Evolutionary conservation across 345 rosid genomes (phyloP), one percentile per base, ranked within the genome.

Genomic region (Lagerstroemia speciosa): DNA sequence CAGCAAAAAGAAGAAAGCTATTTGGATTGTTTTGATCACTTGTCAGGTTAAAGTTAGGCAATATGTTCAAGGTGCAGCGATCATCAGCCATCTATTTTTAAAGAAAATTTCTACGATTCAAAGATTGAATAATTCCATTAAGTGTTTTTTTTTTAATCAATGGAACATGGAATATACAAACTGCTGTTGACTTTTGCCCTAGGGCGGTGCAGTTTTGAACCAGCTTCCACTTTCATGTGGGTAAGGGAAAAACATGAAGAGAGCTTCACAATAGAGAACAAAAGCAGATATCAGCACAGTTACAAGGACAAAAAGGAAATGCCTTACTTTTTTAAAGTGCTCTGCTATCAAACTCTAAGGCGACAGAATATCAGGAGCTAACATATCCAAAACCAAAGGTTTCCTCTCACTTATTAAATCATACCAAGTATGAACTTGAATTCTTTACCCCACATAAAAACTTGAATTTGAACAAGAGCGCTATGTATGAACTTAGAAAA

Each of bases 31-130:
- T 48, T 62, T 32, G 16, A 22, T 22, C 31, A 8, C 29, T 24
- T 27, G 63, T 27, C 34, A 26, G 29, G 33, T 11, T 30, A 58
- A 58, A 53, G 19, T 58, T 27, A 4, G 29, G 32, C 34, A 58
- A 27, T 30, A 58, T 27, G 30, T 58, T 29, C 14, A 55, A 55
- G 40, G 7, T 17, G 46, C 17, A 69, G 66, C 66, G 37, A 65
- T 48, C 66, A 69, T 31, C 72, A 30, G 33, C 72, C 64, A 69
- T 41, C 32, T 69, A 40, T 19, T 58, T 58, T 69, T 36, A 36
- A 36, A 36, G 8, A 36, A 36, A 4, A 36, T 36, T 36, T 36
- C 38, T 9, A 36, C n/a, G n/a, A n/a, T n/a, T n/a, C n/a, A n/a
- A n/a, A n/a, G n/a, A n/a, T n/a, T n/a, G n/a, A n/a, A n/a, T n/a